Percentiles rank a stretch among this genome's conserved stretches.
phyloP scores from a whole-genome alignment of 2,329 filamentous ascomycete genomes.

The Zasmidium citrigriseum region DNA sequence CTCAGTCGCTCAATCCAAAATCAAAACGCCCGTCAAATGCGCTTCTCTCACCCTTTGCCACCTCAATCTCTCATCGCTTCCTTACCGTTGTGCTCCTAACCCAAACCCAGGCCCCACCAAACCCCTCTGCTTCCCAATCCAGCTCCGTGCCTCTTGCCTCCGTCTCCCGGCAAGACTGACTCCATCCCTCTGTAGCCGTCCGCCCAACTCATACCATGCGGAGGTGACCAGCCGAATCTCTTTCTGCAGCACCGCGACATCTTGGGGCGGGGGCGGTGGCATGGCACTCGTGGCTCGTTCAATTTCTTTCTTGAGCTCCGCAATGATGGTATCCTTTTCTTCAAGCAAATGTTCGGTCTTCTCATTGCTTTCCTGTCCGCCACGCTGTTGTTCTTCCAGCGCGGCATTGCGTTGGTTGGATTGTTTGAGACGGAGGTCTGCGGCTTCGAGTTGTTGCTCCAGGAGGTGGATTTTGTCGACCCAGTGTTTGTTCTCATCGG shows the following conservation, averaged over 20 bases:
- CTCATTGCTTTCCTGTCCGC: constrained; percentile 12
- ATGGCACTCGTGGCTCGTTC: constrained; percentile 18
- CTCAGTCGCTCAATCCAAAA: too few relatives aligned
- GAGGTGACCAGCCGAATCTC: constrained; percentile 77
- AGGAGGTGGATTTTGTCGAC: constrained; percentile 33
- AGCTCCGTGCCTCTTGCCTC: constrained; percentile 75
- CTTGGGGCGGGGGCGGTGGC: constrained; percentile 27
- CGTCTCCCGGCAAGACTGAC: constrained; percentile 70
- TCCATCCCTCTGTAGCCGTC: constrained; percentile 78
- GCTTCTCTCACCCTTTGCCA: too few relatives aligned
- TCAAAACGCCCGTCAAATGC: too few relatives aligned
- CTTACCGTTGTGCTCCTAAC: too few relatives aligned
- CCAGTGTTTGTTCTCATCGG: constrained; percentile 32
- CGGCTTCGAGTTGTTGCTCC: constrained; percentile 34
- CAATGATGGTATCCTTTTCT: constrained; percentile 31
- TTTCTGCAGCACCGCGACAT: constrained; percentile 69
- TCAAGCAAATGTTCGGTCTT: constrained; percentile 26
- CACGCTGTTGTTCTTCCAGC: constrained; percentile 30
- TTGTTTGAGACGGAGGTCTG: constrained; percentile 35
- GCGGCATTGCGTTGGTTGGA: constrained; percentile 31
- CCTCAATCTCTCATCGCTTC: too few relatives aligned
- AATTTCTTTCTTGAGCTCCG: constrained; percentile 30
- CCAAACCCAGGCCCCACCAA: constrained; percentile 37
- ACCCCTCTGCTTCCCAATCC: constrained; percentile 78
- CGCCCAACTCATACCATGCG: constrained; percentile 84